Conservation (phyloP, 2,329 filamentous ascomycete species). For the Stemphylium vesicarium region DNA sequence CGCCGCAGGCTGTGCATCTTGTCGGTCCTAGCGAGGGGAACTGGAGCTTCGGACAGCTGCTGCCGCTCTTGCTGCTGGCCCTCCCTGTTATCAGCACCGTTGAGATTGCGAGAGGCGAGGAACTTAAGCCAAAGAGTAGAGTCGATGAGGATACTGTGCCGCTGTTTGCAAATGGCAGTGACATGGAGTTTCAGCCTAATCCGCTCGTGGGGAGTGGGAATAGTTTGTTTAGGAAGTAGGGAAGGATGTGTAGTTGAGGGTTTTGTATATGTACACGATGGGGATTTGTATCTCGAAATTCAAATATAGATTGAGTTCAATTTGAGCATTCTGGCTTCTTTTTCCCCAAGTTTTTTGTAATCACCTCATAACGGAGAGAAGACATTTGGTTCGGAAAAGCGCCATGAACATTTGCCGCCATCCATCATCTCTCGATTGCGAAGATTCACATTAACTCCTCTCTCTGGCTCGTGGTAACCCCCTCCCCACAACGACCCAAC, state of each 20-base stretch:
- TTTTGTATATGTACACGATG: too few relatives aligned
- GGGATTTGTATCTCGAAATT: too few relatives aligned
- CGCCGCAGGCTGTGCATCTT: conserved; percentile 55
- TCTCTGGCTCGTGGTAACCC: too few relatives aligned
- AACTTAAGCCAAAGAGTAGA: conserved; percentile 51
- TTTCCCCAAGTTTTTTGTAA: too few relatives aligned
- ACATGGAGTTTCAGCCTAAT: conserved; percentile 57
- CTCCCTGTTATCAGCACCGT: conserved; percentile 65
- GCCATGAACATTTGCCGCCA: too few relatives aligned
- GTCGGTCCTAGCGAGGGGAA: conserved; percentile 60
- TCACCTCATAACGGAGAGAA: too few relatives aligned
- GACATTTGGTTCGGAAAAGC: too few relatives aligned
- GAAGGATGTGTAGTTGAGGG: background rate
- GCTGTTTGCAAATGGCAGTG: conserved; percentile 39
- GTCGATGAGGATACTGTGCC: conserved; percentile 51
- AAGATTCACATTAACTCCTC: too few relatives aligned
- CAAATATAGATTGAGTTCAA: too few relatives aligned
- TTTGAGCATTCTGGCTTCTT: too few relatives aligned
- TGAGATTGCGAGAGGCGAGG: conserved; percentile 64
- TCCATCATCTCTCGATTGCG: too few relatives aligned
- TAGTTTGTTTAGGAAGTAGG: conserved; percentile 29
- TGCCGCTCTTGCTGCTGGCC: conserved; percentile 65
- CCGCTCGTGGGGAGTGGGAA: conserved; percentile 49
- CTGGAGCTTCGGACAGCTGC: conserved; percentile 69
- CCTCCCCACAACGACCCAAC: too few relatives aligned